These are phyloP conservation scores for Aspergillus neoniger DNA, from an alignment of 2,329 filamentous ascomycete genomes.

Conservation along the genomic window DNA sequence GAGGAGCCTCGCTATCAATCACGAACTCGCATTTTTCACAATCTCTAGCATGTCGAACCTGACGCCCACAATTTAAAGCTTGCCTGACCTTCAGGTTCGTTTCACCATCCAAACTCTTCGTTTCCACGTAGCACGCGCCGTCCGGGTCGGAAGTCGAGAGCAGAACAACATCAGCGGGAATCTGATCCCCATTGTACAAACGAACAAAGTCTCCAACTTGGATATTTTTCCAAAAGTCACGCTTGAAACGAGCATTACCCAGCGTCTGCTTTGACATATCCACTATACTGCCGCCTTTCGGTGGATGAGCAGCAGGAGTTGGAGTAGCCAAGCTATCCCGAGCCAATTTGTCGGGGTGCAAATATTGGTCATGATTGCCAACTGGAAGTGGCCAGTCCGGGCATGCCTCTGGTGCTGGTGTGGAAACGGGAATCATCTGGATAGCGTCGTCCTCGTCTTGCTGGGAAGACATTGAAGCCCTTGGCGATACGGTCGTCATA, in stretches of 20 bases:
- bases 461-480: slow-evolving; percentile 58
- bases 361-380: slow-evolving; percentile 32
- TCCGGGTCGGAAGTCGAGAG: slow-evolving; percentile 91
- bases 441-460: slow-evolving; percentile 66
- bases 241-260: slow-evolving; percentile 82
- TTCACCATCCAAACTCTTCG: slow-evolving; percentile 96
- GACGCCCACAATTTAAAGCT: slow-evolving; percentile 79
- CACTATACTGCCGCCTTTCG: slow-evolving; percentile 68
- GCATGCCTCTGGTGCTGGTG: slow-evolving; percentile 64
- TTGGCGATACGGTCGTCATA: slow-evolving; percentile 60
- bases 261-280: slow-evolving; percentile 67
- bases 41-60: slow-evolving; percentile 83
- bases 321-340: slow-evolving; percentile 28
- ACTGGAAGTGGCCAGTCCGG: slow-evolving; percentile 44
- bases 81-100: slow-evolving; percentile 96
- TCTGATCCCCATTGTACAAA: slow-evolving; percentile 92
- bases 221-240: slow-evolving; percentile 91
- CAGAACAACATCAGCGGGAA: slow-evolving; percentile 91
- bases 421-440: slow-evolving; percentile 93
- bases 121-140: slow-evolving; percentile 95
- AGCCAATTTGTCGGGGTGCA: slow-evolving; percentile 36
- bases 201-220: slow-evolving; percentile 95
- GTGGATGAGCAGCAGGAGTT: slow-evolving; percentile 25
- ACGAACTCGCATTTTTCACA: slow-evolving; percentile 86
- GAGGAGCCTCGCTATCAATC: slow-evolving; percentile 87